Evolutionary conservation across 108 stramenopile species (phyloP), one percentile per base, ranked within the genome.

Genomic region (Skeletonema costatum): DNA sequence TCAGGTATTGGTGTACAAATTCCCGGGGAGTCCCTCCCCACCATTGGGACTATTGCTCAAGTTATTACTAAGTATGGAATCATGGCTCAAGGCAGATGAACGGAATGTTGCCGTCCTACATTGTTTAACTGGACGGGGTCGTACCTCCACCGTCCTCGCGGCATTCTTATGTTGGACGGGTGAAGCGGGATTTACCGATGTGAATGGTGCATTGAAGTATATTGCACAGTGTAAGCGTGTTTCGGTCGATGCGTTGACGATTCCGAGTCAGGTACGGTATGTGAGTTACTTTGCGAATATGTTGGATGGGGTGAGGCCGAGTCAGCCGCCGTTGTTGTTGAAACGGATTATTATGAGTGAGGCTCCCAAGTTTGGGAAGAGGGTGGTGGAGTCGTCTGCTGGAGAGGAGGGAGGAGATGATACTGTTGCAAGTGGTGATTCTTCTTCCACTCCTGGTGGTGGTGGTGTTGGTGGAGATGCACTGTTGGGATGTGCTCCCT

Each of bases 141-240:
- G 97, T 21, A 98, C 96, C 10, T 82, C 79, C 25, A 97, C 92
- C 0, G 97, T 98, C 17, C 63, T 97, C 6, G 95, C 98, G 1
- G 94, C 95, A 38, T 93, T 97, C 59, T 75, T 98, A 53, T 94
- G 92, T 61, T 98, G 99, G 99, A 87, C 96, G 78, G 97, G 97
- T 11, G 92, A 96, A 72, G 92, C 89, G n/a, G 91, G 94, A 41
- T 95, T 95, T 80, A 68, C 56, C 46, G 82, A 92, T 66, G 84
- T 96, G 30, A 78, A 90, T 64, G 71, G 76, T 51, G 97, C 98
- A 6, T 73, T 99, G 69, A 87, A 89, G 33, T 95, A 95, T 71
- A 97, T 98, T 70, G 93, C 94, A 56, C 68, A 80, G 65, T 95
- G 93, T 68, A 89, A 94, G 62, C 85, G 94, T 48, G 60, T 88